Evolutionary conservation across 108 stramenopile species (phyloP).

Genomic region (Pseudonitzschia pungens): DNA sequence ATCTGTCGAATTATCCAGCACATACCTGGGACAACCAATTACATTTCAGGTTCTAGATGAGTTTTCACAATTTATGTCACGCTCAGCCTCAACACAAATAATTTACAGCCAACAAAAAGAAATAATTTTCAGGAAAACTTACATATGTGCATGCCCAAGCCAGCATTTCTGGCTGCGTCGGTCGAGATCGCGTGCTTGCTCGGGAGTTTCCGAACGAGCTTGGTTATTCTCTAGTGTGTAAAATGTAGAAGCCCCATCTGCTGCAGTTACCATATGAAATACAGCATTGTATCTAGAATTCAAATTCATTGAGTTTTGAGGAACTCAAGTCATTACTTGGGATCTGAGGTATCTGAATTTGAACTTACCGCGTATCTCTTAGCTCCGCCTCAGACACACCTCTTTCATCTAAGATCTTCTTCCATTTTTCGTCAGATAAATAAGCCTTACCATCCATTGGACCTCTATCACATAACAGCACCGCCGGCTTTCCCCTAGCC

Average conservation of each 20-base stretch:
- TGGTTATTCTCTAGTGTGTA: constrained; percentile 94
- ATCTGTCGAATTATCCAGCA: constrained; percentile 77
- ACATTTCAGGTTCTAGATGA: too few species aligned
- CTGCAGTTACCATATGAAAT: constrained; percentile 94
- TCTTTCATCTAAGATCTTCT: constrained; percentile 50
- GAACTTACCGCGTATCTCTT: constrained; percentile 49
- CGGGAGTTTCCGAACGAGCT: constrained; percentile 82
- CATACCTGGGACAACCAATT: constrained; percentile 14
- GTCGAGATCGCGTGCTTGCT: constrained; percentile 78
- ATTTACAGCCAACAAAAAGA: constrained; percentile 1
- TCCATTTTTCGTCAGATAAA: constrained; percentile 71
- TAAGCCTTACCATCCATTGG: constrained; percentile 93
- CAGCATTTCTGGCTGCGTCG: constrained; percentile 72
- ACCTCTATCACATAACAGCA: constrained; percentile 93
- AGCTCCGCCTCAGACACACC: constrained; percentile 57
- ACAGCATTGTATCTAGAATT: constrained; percentile 86
- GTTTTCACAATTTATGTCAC: too few species aligned
- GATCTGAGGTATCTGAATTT: neutral
- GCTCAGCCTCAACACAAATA: too few species aligned
- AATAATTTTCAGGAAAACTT: constrained; percentile 24
- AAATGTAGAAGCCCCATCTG: constrained; percentile 80
- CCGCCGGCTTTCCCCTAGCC: constrained; percentile 76
- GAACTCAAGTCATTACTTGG: too few species aligned
- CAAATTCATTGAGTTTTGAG: neutral
- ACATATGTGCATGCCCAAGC: constrained; percentile 80